A percentile compares a stretch with the other conserved stretches of the same genome.
phyloP scores from a whole-genome alignment of 208 protist species.

The Herpetomonas tarakana region DNA sequence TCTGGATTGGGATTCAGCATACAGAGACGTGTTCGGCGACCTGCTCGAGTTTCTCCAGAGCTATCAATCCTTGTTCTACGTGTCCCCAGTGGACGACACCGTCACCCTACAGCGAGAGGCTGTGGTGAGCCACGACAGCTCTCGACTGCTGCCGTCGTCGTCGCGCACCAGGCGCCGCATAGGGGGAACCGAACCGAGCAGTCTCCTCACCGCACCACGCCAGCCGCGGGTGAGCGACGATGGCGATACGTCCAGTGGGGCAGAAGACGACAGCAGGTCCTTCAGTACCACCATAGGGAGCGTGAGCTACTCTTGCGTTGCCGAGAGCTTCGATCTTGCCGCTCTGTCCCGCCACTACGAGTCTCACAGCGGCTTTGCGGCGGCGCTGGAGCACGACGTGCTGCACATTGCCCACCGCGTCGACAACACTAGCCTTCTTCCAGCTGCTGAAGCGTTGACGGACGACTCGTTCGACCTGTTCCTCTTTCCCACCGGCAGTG shows the following conservation, averaged over 20 bases:
- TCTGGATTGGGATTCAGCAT: conserved; percentile 44
- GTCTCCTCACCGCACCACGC: too few species aligned
- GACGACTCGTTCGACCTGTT: conserved; percentile 56
- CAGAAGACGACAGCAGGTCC: conserved; percentile 12
- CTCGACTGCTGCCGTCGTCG: not conserved
- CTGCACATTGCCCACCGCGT: conserved; percentile 38
- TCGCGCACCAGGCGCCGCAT: too few species aligned
- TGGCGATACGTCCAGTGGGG: too few species aligned
- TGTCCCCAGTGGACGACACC: conserved; percentile 62
- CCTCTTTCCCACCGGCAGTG: conserved; percentile 50
- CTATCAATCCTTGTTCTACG: conserved; percentile 77
- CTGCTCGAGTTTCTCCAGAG: conserved; percentile 65
- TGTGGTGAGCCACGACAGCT: not conserved
- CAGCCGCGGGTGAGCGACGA: too few species aligned
- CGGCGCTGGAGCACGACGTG: conserved; percentile 33
- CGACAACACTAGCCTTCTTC: not conserved
- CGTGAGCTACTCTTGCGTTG: conserved; percentile 61
- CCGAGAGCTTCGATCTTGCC: conserved; percentile 38
- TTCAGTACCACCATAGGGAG: conserved; percentile 37
- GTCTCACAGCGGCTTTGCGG: conserved; percentile 54
- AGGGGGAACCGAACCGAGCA: too few species aligned
- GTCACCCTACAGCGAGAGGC: conserved; percentile 41
- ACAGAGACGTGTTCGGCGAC: conserved; percentile 40
- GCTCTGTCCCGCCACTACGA: conserved; percentile 42
- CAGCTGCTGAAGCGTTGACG: conserved; percentile 1